Evolutionary conservation across 2,329 filamentous ascomycete genomes (phyloP), one percentile per base, ranked within the genome.

Genomic region (Epichloe scottii): DNA sequence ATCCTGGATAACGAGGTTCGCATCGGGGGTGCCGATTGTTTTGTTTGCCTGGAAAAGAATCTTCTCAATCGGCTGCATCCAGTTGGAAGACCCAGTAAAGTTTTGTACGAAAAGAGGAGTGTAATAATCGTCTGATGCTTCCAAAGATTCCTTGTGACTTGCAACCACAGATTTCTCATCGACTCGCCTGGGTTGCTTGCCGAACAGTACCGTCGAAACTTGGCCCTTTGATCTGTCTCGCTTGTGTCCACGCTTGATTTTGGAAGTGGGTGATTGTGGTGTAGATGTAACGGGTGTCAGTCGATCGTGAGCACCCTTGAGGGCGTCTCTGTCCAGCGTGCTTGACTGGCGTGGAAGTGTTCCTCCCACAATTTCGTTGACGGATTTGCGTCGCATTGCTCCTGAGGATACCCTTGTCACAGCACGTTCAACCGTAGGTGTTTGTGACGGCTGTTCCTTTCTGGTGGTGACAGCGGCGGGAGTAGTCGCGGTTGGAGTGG

Each of bases 31-130:
- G 2, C 85, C 89, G 11, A 97, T 73, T 0, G 89, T 95, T 65
- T 98, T 98, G 62, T 90, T 86, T 4, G 90, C 87, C 43, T 87
- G 85, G 51, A 84, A 79, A 3, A 97, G 72, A 0, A 97, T 76
- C 41, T 87, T 84, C 51, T 87, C 80, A 8, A 84, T 68, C 0
- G 77, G 74, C 51, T 80, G 80, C 71, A 82, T 80, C 72, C 78
- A 81, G 48, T 72, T 74, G 45, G 75, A 72, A 49, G 72, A 71
- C 56, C 74, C 66, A 42, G 77, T 70, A 59, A 79, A 79, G 35
- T 76, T 75, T 51, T 81, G 76, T 4, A 82, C 71, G 53, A 81
- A 84, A 44, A 79, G 69, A 5, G 81, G 78, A 12, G 76, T 80
- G 55, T 82, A 83, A 60, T 84, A 84, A 59, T 84, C 80, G 46